Evolutionary conservation across 768 basidiomycete genomes (phyloP).

Genomic region (Multifurca ochricompacta): DNA sequence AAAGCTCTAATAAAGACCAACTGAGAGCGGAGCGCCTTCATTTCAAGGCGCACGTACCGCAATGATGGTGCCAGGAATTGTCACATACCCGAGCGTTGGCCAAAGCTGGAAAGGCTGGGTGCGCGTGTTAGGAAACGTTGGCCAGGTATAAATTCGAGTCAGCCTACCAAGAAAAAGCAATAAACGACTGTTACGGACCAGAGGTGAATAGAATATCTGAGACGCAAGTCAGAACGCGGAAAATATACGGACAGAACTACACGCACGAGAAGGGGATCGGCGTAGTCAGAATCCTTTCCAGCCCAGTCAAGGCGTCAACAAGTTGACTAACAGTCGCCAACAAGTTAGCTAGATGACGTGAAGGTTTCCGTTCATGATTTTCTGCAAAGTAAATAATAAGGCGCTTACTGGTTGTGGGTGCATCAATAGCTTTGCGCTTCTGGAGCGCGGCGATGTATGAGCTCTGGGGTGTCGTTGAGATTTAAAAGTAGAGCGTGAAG

Average conservation of each 20-base stretch:
- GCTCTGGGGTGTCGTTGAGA: constrained; percentile 36
- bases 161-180: constrained; percentile 48
- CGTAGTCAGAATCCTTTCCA: constrained; percentile 67
- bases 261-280: constrained; percentile 67
- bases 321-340: constrained; percentile 44
- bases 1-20: constrained; percentile 38
- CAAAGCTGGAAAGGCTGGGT: constrained; percentile 59
- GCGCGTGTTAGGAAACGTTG: constrained; percentile 6
- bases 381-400: neutral
- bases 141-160: neutral
- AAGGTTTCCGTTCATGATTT: neutral
- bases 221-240: neutral
- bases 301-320: constrained; percentile 57
- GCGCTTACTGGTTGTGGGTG: constrained; percentile 52
- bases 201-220: constrained; percentile 58
- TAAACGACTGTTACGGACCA: constrained; percentile 60
- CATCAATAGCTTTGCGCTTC: constrained; percentile 45
- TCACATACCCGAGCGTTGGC: constrained; percentile 46
- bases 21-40: neutral
- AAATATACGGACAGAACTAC: constrained; percentile 19
- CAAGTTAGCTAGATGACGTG: constrained; percentile 35
- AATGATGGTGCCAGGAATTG: constrained; percentile 54
- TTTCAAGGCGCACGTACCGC: constrained; percentile 31
- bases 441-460: constrained; percentile 61
- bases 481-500: neutral